Evolutionary conservation across 768 basidiomycete species (phyloP), one percentile per base, ranked within the genome.

Genomic region (Serendipita sp.): DNA sequence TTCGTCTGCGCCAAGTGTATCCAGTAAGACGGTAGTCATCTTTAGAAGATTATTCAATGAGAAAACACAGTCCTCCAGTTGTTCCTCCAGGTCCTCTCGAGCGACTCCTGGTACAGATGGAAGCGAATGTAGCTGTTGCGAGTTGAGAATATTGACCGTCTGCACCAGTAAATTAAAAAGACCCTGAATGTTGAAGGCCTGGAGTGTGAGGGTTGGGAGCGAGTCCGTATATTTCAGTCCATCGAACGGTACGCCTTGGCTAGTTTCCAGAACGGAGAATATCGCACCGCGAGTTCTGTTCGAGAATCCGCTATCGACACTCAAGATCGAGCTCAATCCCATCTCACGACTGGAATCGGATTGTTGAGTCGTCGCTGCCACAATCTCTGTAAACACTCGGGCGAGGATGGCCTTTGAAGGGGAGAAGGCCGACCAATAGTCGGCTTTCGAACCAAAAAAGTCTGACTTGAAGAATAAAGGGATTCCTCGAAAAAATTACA

Each of bases 121-220:
- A 6, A 52, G 48, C 31, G 18, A 18, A 10, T 52, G 48, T 10
- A 37, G 23, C n/a, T 60, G 27, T n/a, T 23, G 23, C 10, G 55
- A 31, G 34, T 27, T 37, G 16, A 37, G 36, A n/a, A 10, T 4
- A 18, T 50, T 8, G 48, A n/a, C 48, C 6, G 18, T 8, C n/a
- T 18, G 6, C 10, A 36, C 11, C 55, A 87, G 77, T 13, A 75
- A 72, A 70, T 92, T 91, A 74, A 87, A 94, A 0, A 80, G 74
- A 4, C 78, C 72, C 68, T 91, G 83, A 18, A 94, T 84, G 3
- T 76, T 75, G 75, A 84, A 88, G 0, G 93, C 93, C 62, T 93
- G 79, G 0, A 78, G 77, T 1, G 88, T 91, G 23, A 95, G 89
- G 31, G 90, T 91, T 1, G 95, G 95, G 3, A 97, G 78, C 13